Evolutionary conservation across 495 filamentous ascomycete genomes (phyloP).

Genomic region (Neohortaea acidophila): DNA sequence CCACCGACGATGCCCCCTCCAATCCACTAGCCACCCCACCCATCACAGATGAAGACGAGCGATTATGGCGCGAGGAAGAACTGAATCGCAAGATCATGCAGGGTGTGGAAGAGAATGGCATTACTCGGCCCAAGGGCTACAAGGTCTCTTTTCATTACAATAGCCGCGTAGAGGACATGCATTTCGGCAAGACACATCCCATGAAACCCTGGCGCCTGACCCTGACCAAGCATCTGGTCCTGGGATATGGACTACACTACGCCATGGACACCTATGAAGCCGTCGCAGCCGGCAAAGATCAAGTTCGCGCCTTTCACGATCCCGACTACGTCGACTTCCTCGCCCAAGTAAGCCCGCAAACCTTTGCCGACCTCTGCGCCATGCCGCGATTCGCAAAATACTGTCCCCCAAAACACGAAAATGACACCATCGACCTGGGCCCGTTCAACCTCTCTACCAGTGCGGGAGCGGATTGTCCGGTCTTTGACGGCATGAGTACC

Average conservation of each 20-base stretch:
- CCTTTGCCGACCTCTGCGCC: conserved; percentile 30
- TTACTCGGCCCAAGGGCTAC: conserved; percentile 55
- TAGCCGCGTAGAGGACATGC: conserved; percentile 84
- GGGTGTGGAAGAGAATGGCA: conserved; percentile 55
- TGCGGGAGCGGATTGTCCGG: conserved; percentile 75
- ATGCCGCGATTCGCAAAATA: conserved; percentile 1
- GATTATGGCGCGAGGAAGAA: conserved; percentile 11
- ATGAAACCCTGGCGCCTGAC: conserved; percentile 99
- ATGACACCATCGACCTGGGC: conserved; percentile 32
- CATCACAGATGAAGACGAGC: conserved; percentile 13
- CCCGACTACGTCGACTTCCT: conserved; percentile 84
- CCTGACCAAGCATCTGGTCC: conserved; percentile 82
- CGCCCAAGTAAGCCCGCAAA: conserved; percentile 37
- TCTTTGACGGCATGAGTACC: conserved; percentile 89
- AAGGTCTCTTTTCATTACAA: conserved; percentile 93
- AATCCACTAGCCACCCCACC: conserved; percentile 9
- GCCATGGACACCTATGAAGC: conserved; percentile 88
- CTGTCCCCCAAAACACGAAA: conserved; percentile 24
- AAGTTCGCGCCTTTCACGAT: conserved; percentile 75
- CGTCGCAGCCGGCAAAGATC: conserved; percentile 68
- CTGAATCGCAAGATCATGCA: conserved; percentile 33
- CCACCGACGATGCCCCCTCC: neutral
- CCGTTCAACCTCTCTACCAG: conserved; percentile 49
- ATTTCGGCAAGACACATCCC: conserved; percentile 87
- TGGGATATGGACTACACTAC: conserved; percentile 85